Percentiles rank a stretch among this genome's conserved stretches.
Evolutionary conservation across 2,329 filamentous ascomycete genomes (phyloP).

Genomic region (Pleoardoris graminearum): DNA sequence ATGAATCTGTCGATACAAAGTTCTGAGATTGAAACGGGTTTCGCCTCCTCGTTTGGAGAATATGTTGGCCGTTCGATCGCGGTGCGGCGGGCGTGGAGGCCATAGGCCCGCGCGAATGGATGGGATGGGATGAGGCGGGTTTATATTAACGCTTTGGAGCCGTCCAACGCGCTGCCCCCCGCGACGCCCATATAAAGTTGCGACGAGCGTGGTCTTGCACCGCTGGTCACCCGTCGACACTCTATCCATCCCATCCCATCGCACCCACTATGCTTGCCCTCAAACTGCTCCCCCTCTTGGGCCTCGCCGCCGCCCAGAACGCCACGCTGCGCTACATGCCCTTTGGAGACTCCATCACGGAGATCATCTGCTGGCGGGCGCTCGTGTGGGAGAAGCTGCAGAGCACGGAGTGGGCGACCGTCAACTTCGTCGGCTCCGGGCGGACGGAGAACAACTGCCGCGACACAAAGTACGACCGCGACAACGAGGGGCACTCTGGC

Average conservation of each 20-base stretch:
- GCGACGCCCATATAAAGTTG: no score
- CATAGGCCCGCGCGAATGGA: no score
- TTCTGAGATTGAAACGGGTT: no score
- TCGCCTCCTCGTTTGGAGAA: no score
- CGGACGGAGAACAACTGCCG: constrained; percentile 40
- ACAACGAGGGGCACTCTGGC: constrained; percentile 52
- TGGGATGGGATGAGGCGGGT: no score
- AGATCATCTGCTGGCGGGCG: constrained; percentile 51
- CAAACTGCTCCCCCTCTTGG: constrained; percentile 20
- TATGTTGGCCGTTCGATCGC: no score
- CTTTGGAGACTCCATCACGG: constrained; percentile 52
- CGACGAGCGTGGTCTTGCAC: no score
- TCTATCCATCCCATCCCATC: neutral
- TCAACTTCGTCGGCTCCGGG: constrained; percentile 47
- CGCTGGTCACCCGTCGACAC: neutral
- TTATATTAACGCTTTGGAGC: no score
- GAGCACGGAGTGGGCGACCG: constrained; percentile 42
- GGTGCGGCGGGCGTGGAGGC: no score
- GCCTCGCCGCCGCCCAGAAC: constrained; percentile 23
- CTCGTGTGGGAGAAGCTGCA: constrained; percentile 50
- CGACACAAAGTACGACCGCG: constrained; percentile 47
- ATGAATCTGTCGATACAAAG: no score
- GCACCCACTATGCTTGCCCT: constrained; percentile 25
- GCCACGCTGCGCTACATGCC: constrained; percentile 45
- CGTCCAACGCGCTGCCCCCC: no score